Evolutionary conservation across 768 basidiomycete species (phyloP).

Genomic region (Boletus pseudopeckii): DNA sequence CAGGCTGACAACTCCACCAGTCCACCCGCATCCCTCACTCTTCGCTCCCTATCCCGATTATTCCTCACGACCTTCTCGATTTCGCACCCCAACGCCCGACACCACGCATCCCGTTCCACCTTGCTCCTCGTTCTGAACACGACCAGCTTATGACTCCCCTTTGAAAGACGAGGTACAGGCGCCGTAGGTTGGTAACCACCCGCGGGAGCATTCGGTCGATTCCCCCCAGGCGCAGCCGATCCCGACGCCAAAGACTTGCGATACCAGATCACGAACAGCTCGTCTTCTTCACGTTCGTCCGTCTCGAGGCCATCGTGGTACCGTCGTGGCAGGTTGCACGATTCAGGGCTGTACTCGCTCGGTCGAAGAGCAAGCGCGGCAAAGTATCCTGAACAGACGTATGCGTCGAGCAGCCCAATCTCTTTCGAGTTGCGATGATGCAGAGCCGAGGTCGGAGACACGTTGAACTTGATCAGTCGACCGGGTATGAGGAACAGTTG

Average conservation of each 20-base stretch:
- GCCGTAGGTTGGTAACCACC: conserved; percentile 14
- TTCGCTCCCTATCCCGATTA: conserved; percentile 61
- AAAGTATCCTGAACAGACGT: conserved; percentile 84
- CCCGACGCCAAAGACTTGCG: conserved; percentile 34
- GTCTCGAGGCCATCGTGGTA: conserved; percentile 90
- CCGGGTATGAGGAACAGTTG: conserved; percentile 76
- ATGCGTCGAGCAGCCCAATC: conserved; percentile 67
- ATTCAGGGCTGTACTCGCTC: conserved; percentile 60
- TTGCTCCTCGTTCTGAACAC: conserved; percentile 76
- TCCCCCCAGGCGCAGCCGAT: not conserved
- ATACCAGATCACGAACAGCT: conserved; percentile 79
- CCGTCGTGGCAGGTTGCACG: conserved; percentile 55
- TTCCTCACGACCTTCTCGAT: conserved; percentile 75
- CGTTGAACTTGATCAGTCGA: conserved; percentile 66
- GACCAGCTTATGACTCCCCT: conserved; percentile 52
- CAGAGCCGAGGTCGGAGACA: conserved; percentile 54
- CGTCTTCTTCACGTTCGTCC: conserved; percentile 85
- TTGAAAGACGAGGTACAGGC: conserved; percentile 48
- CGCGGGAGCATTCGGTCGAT: conserved; percentile 18
- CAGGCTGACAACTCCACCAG: conserved; percentile 36
- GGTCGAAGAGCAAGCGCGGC: conserved; percentile 63
- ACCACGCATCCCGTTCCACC: conserved; percentile 92
- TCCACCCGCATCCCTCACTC: conserved; percentile 61
- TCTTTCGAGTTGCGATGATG: conserved; percentile 54
- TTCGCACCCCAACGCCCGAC: conserved; percentile 88